Evolutionary conservation across 305 asterid species (phyloP).

Genomic region (Fraxinus nigra): DNA sequence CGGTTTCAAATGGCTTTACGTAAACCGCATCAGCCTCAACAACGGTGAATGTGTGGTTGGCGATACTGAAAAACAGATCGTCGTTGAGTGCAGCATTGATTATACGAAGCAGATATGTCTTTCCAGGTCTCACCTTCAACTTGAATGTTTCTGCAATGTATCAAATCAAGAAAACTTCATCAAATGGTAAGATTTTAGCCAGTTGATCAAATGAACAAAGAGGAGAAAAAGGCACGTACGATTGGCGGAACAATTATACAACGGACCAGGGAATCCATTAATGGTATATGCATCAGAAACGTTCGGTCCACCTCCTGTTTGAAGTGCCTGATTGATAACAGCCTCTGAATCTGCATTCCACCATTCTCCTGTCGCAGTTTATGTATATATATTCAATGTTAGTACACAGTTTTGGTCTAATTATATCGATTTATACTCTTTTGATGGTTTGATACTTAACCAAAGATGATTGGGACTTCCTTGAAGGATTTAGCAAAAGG

Average conservation of each 20-base stretch:
- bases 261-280: conserved; percentile 35
- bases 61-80: conserved; percentile 39
- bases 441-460: conserved; percentile 14
- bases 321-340: conserved; percentile 35
- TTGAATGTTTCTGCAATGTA: conserved; percentile 32
- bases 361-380: conserved; percentile 43
- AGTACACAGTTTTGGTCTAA: neutral
- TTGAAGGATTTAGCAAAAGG: conserved; percentile 40
- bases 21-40: conserved; percentile 45
- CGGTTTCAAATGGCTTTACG: conserved; percentile 40
- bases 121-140: conserved; percentile 38
- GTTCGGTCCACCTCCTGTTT: conserved; percentile 42
- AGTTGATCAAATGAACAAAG: neutral
- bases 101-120: conserved; percentile 39
- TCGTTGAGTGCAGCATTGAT: conserved; percentile 54
- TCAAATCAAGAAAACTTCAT: neutral
- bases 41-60: conserved; percentile 34
- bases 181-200: neutral
- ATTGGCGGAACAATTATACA: conserved; percentile 39
- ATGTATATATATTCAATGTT: neutral
- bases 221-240: conserved; percentile 17
- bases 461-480: conserved; percentile 39
- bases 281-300: conserved; percentile 41
- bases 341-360: conserved; percentile 40
- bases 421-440: neutral